Evolutionary conservation across 2,329 filamentous ascomycete species (phyloP), one percentile per base, ranked within the genome.

Genomic region (Fusarium ambrosium): DNA sequence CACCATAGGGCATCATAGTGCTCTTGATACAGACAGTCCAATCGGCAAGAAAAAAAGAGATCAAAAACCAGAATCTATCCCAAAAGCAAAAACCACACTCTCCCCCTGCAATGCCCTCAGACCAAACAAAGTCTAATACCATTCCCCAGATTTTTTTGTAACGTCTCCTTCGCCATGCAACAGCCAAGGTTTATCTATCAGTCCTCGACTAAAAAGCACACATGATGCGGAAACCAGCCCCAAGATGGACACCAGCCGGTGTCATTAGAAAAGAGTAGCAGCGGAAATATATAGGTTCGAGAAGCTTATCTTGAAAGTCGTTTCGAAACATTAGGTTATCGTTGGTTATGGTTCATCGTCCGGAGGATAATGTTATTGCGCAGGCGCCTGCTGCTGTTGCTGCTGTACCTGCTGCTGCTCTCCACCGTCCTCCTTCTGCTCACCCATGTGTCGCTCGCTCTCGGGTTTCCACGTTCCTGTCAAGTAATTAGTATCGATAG

Each of bases 401-500:
- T 51, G 45, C 18, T 51, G 60, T 65, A 69, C 55, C 22, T 55
- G 39, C n/a, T 20, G 70, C 74, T 64, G 39, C 16, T 62, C 29
- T 5, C 41, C 55, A 11, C 75, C 60, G 6, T 78, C 66, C 9
- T 73, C 68, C 18, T 69, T 53, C 70, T 80, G 73, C 73, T 88
- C 86, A 77, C 92, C 92, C 77, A 94, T 93, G 78, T 94, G 91
- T 73, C 92, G 88, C 80, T 93, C 90, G 76, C 83, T 89, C 80
- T 94, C 92, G 27, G 93, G 92, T 81, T 95, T 95, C 92, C 92
- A 95, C 4, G 92, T 92, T 59, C 92, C 92, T 94, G 78, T 27
- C 8, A 11, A 22, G 10, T n/a, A 43, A 48, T 72, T 43, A 74
- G 51, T 34, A 61, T 24, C 20, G 10, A 13, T 39, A 9, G 6